phyloP scores from a whole-genome alignment of 306 rosid species.

The Begonia fuchsioides region DNA sequence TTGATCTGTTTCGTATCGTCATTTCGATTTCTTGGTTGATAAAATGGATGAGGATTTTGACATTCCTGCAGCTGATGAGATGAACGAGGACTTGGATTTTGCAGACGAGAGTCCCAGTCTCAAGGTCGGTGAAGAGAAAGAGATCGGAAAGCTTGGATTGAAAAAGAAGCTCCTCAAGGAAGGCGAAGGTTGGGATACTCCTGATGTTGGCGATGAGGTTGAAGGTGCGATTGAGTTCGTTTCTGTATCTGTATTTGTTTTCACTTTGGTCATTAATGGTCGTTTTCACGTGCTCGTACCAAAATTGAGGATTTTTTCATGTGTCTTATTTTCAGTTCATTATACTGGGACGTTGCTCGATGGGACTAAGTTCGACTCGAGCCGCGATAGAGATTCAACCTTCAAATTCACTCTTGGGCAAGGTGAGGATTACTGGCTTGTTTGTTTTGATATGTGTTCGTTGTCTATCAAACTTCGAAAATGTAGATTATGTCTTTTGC shows the following conservation, averaged over 20 bases:
- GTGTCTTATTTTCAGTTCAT: conserved; percentile 36
- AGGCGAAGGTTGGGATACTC: conserved; percentile 69
- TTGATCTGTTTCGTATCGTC: no score
- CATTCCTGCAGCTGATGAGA: conserved; percentile 33
- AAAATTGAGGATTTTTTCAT: background rate
- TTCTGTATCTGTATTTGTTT: background rate
- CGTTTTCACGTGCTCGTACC: background rate
- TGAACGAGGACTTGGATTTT: conserved; percentile 60
- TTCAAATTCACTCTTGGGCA: conserved; percentile 93
- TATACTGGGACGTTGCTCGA: conserved; percentile 86
- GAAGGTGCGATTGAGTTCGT: conserved; percentile 30
- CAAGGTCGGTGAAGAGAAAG: conserved; percentile 85
- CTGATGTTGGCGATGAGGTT: conserved; percentile 83
- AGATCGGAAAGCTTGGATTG: conserved; percentile 67
- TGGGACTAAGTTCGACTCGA: conserved; percentile 87
- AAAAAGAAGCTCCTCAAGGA: conserved; percentile 83
- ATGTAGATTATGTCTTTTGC: no score
- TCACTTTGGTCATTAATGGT: background rate
- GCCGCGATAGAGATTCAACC: conserved; percentile 60
- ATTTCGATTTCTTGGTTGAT: no score
- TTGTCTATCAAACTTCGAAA: no score
- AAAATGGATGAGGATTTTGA: conserved; percentile 62
- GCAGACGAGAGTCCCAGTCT: conserved; percentile 23
- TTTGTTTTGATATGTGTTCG: no score
- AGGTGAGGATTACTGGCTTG: conserved; percentile 26